These are phyloP conservation scores for Colletotrichum echinochloae DNA, from an alignment of 2,329 filamentous ascomycete genomes.

Conservation along the genomic window DNA sequence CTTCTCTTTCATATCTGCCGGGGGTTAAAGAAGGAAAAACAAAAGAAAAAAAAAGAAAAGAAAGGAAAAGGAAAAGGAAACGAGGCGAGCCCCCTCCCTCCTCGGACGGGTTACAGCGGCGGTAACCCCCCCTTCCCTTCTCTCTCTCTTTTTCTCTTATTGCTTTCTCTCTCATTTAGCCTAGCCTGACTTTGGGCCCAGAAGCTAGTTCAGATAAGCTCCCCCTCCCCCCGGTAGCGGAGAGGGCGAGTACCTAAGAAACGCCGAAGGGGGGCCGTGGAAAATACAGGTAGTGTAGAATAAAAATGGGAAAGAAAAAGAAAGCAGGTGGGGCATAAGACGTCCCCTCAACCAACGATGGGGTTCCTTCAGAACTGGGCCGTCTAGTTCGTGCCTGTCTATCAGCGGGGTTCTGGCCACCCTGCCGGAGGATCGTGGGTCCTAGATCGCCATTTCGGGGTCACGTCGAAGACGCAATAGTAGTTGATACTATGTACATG, in stretches of 20 bases:
- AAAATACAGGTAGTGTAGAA: too few relatives aligned
- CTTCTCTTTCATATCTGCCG: too few relatives aligned
- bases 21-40: background rate
- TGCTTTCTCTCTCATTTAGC: too few relatives aligned
- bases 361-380: background rate
- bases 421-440: constrained; percentile 6
- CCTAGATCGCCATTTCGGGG: background rate
- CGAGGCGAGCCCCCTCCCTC: background rate
- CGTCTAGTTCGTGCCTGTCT: constrained; percentile 16
- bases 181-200: background rate
- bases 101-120: too few relatives aligned
- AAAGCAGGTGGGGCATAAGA: background rate
- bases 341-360: background rate
- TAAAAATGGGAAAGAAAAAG: background rate
- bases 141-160: background rate
- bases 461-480: background rate
- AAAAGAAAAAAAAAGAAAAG: too few relatives aligned
- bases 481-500: too few relatives aligned
- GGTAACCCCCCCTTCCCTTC: background rate
- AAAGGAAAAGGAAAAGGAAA: too few relatives aligned
- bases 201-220: background rate
- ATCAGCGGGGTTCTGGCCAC: constrained; percentile 19
- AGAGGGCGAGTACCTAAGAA: too few relatives aligned
- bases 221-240: background rate
- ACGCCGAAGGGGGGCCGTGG: too few relatives aligned